Percentiles rank a stretch among this genome's conserved stretches.
Conservation (phyloP, 805 yeast genomes). For the Candida pseudoglaebosa region DNA sequence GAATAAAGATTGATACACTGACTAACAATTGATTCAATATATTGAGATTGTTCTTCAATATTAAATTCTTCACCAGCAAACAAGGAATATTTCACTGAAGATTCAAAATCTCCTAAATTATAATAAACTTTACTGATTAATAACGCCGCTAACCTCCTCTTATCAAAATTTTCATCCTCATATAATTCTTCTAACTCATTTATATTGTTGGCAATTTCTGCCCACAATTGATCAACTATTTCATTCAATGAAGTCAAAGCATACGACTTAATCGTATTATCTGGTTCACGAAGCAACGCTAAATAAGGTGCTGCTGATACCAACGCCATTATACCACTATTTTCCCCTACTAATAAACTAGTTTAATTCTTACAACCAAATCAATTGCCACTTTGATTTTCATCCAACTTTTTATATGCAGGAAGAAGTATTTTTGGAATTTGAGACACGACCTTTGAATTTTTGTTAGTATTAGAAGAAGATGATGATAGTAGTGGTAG, state of each 20-base stretch:
- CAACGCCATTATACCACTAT: conserved; percentile 55
- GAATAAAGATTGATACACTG: conserved; percentile 87
- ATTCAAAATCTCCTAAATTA: conserved; percentile 89
- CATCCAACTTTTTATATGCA: background rate
- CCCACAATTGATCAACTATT: conserved; percentile 91
- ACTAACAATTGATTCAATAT: conserved; percentile 88
- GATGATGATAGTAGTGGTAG: too few species aligned
- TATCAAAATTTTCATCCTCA: conserved; percentile 76
- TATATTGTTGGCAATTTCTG: conserved; percentile 90
- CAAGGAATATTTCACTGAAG: conserved; percentile 84
- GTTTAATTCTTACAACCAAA: background rate
- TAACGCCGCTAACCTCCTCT: conserved; percentile 82
- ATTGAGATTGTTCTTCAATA: conserved; percentile 73
- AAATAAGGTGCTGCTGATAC: conserved; percentile 89
- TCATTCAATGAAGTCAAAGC: conserved; percentile 80
- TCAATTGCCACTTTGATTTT: conserved; percentile 3
- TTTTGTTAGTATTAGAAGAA: too few species aligned
- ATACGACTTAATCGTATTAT: conserved; percentile 69
- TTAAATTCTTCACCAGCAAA: conserved; percentile 80
- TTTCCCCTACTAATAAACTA: background rate
- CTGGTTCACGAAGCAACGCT: conserved; percentile 84
- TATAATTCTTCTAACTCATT: conserved; percentile 86
- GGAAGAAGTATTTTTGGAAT: too few species aligned
- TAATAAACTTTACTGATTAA: conserved; percentile 87
- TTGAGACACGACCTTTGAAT: too few species aligned